phyloP scores from a whole-genome alignment of 2,329 filamentous ascomycete genomes.

The Calonectria pauciramosa region DNA sequence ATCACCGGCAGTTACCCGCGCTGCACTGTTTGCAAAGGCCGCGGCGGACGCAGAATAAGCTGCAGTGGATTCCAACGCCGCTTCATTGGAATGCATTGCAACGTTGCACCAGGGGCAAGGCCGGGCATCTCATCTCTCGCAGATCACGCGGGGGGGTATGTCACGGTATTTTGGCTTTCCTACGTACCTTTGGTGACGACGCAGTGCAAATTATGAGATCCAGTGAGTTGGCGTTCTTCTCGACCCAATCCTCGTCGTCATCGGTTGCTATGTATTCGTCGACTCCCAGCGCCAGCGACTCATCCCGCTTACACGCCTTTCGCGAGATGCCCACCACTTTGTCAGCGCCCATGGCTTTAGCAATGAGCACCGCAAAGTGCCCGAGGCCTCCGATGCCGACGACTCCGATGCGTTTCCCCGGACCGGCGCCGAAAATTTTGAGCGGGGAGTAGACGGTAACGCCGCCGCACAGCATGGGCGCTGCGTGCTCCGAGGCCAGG shows the following conservation, averaged over 20 bases:
- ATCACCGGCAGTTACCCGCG: not conserved
- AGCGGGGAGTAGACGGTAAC: constrained; percentile 84
- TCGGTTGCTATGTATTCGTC: constrained; percentile 69
- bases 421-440: constrained; percentile 78
- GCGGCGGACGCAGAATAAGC: not conserved
- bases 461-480: constrained; percentile 87
- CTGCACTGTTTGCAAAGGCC: not conserved
- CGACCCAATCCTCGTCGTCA: constrained; percentile 65
- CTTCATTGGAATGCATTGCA: not conserved
- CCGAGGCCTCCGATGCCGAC: constrained; percentile 80
- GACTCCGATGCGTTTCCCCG: constrained; percentile 81
- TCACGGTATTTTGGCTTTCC: not conserved
- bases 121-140: not conserved
- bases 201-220: constrained; percentile 81
- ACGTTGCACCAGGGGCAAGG: constrained; percentile 5
- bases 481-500: constrained; percentile 71
- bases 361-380: constrained; percentile 76
- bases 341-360: constrained; percentile 70
- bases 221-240: constrained; percentile 68
- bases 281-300: constrained; percentile 67
- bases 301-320: constrained; percentile 66
- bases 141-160: not conserved
- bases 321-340: constrained; percentile 71
- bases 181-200: constrained; percentile 60
- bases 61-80: not conserved